Base-by-base conservation (phyloP, 768 basidiomycete species). In the Boletus bicolor region DNA sequence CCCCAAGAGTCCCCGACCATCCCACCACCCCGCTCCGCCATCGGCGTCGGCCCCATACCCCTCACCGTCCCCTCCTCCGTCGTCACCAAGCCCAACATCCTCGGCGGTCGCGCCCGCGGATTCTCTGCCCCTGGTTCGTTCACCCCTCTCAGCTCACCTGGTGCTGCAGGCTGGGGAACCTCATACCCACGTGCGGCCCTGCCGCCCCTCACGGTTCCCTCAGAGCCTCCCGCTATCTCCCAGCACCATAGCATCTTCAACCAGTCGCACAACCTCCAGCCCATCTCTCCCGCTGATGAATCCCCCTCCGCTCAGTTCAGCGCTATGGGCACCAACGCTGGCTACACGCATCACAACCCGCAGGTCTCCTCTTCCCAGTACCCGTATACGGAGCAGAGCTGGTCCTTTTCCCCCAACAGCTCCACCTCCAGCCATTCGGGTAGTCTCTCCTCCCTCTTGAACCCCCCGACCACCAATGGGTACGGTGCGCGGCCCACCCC, bases 71-170 rank as follows among this genome's bases (percentile, higher is more conserved):
- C 84, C 26, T 32, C 54, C 12, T 76, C 79, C 34, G 58, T 72
- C 19, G 64, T 57, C 26, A 38, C 36, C 59, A 74, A 73, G 30
- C 67, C 75, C 51, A 69, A 72, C 26, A 64, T 76, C 55, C 75
- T 77, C 5, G 75, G 80, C 42, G 83, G 85, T 64, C 81, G 86
- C 55, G 78, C 83, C 35, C 85, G 91, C 48, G 90, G 89, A 32
- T 91, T 91, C 69, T 91, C 91, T 55, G 88, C 89, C 3, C 91
- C 90, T 41, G 87, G 89, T 46, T 84, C 89, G 0, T 91, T 85
- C 71, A 84, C 84, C 2, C 88, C 88, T 46, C 80, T 89, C 59
- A 79, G 75, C 66, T 87, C 85, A 62, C 75, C 77, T 45, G 75
- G 76, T 54, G 72, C 81, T 37, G 66, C 80, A 44, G 80, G 79